Conservation (phyloP, 176 grass and related monocot species). For the Dendrocalamus sinicus region DNA sequence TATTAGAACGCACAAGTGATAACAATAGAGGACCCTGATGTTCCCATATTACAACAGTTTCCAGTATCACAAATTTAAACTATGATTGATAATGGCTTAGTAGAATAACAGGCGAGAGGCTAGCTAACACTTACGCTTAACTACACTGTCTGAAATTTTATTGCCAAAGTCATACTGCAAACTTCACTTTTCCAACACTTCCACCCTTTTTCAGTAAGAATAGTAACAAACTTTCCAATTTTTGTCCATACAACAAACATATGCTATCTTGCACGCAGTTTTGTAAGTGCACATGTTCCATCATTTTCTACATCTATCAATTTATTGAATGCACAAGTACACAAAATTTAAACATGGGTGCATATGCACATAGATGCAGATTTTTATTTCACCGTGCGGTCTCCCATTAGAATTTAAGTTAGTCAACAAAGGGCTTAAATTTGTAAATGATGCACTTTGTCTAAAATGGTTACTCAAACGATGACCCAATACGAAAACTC, state of each 20-base stretch:
- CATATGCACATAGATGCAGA: too few species aligned
- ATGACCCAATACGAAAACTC: background rate
- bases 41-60: background rate
- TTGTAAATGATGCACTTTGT: background rate
- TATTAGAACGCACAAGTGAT: background rate
- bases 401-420: too few species aligned
- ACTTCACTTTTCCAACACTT: background rate
- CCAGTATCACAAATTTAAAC: background rate
- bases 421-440: background rate
- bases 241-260: background rate
- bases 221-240: background rate
- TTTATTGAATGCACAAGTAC: too few species aligned
- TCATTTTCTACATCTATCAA: too few species aligned
- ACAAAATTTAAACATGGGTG: too few species aligned
- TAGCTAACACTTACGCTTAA: background rate
- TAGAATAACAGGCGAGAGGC: conserved; percentile 27
- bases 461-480: background rate
- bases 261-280: too few species aligned
- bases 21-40: background rate
- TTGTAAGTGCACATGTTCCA: too few species aligned
- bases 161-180: background rate
- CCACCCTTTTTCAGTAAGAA: background rate
- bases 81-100: background rate
- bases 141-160: conserved; percentile 3
- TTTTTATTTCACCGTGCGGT: too few species aligned